These are phyloP conservation scores for Stephania yunnanensis DNA, from an alignment of 164 flowering plant species.

Conservation along the genomic window DNA sequence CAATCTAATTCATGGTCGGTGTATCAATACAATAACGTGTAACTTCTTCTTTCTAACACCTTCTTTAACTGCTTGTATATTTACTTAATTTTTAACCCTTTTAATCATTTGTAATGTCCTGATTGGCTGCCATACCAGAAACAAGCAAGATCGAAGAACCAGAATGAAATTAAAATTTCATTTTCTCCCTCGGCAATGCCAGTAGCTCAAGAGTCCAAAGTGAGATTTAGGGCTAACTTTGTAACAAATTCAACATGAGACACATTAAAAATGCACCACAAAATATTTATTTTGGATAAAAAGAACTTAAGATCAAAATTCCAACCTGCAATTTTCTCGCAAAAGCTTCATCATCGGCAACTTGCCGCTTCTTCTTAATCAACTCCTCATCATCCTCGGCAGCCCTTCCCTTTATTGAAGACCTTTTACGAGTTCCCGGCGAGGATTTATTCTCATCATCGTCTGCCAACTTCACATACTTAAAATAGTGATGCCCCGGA, in stretches of 20 bases:
- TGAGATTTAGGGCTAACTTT: too few relatives aligned
- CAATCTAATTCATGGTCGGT: neutral
- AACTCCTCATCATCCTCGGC: constrained; percentile 11
- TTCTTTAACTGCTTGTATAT: too few relatives aligned
- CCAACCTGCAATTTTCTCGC: constrained; percentile 32
- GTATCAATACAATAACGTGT: too few relatives aligned
- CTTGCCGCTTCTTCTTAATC: constrained; percentile 40
- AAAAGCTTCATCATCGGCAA: constrained; percentile 35
- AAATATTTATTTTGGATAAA: neutral
- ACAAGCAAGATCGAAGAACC: neutral
- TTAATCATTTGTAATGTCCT: neutral
- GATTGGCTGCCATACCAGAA: neutral
- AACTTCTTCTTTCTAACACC: too few relatives aligned
- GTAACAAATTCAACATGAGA: too few relatives aligned
- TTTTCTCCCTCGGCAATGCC: neutral
- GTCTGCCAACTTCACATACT: constrained; percentile 26
- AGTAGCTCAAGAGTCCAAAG: neutral
- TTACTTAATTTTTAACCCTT: neutral
- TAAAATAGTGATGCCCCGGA: constrained; percentile 72
- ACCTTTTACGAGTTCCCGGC: constrained; percentile 13
- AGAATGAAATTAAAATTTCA: neutral
- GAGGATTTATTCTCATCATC: constrained; percentile 17
- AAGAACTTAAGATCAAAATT: neutral
- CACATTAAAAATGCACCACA: too few relatives aligned
- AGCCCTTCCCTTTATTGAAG: constrained; percentile 19